phyloP scores from a whole-genome alignment of 352 stramenopile genomes.

The Phytopythium vexans region DNA sequence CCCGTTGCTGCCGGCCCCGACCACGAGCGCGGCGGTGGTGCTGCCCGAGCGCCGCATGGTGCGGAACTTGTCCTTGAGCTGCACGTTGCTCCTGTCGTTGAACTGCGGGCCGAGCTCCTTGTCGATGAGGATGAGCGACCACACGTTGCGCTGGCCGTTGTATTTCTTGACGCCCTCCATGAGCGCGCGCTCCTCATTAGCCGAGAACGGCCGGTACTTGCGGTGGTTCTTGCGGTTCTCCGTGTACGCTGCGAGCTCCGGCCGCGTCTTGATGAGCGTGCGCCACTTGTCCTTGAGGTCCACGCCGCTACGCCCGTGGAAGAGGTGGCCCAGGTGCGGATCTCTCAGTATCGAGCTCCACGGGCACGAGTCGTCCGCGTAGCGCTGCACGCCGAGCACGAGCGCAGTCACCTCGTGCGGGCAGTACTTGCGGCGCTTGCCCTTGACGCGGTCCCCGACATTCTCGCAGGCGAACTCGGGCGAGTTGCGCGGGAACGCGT shows the following conservation, averaged over 20 bases:
- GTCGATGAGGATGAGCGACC: conserved; percentile 80
- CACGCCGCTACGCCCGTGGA: conserved; percentile 73
- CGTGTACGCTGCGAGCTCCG: conserved; percentile 71
- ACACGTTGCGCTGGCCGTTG: conserved; percentile 80
- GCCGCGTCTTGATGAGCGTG: conserved; percentile 77
- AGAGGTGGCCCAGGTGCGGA: conserved; percentile 66
- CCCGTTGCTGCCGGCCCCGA: conserved; percentile 3
- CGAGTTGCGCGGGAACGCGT: conserved; percentile 66
- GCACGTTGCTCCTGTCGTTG: conserved; percentile 80
- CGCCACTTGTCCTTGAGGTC: conserved; percentile 85
- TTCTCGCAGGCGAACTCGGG: conserved; percentile 81
- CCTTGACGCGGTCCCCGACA: conserved; percentile 79
- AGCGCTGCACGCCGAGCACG: conserved; percentile 77
- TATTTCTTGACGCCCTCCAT: conserved; percentile 86
- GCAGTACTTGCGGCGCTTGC: conserved; percentile 81
- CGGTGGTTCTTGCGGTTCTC: conserved; percentile 87
- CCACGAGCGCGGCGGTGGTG: conserved; percentile 30
- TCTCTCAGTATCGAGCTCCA: conserved; percentile 82
- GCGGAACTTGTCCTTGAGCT: conserved; percentile 84
- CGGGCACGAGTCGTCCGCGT: conserved; percentile 80
- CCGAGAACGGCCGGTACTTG: conserved; percentile 79
- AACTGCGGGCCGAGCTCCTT: conserved; percentile 76
- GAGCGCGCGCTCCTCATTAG: conserved; percentile 78
- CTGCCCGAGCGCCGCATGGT: conserved; percentile 65
- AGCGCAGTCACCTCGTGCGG: conserved; percentile 82